These are phyloP conservation scores for Hymenoscyphus albidus DNA, from an alignment of 2,329 filamentous ascomycete genomes.

Conservation along the genomic window DNA sequence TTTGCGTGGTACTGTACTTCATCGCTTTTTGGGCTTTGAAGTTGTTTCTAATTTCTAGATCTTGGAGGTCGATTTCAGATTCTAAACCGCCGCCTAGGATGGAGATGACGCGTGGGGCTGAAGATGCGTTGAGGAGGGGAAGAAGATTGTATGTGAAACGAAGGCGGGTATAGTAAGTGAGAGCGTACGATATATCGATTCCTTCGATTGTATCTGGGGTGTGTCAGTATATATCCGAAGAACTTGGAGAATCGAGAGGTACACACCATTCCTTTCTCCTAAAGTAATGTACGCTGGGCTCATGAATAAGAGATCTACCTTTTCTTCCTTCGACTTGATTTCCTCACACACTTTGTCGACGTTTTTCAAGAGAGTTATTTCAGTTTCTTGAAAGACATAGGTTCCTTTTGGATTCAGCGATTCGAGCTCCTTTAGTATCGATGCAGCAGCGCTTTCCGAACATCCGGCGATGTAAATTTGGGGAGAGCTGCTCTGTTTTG, in stretches of 20 bases:
- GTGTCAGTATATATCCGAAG: background rate
- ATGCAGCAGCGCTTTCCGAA: slow-evolving; percentile 35
- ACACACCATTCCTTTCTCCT: slow-evolving; percentile 29
- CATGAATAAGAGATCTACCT: slow-evolving; percentile 46
- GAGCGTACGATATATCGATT: slow-evolving; percentile 47
- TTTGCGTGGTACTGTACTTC: slow-evolving; percentile 47
- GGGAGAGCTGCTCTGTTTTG: slow-evolving; percentile 39
- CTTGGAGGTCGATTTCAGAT: slow-evolving; percentile 46
- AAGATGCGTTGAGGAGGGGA: slow-evolving; percentile 46
- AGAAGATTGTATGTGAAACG: slow-evolving; percentile 55
- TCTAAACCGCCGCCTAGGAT: slow-evolving; percentile 52
- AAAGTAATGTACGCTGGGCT: slow-evolving; percentile 39
- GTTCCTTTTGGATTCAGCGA: slow-evolving; percentile 41
- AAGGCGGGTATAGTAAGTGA: slow-evolving; percentile 55
- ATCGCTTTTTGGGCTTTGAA: slow-evolving; percentile 40
- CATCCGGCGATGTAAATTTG: slow-evolving; percentile 52
- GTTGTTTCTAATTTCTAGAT: slow-evolving; percentile 36
- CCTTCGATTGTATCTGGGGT: slow-evolving; percentile 51
- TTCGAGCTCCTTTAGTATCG: slow-evolving; percentile 40
- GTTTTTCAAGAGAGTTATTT: slow-evolving; percentile 47
- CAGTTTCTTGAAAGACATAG: slow-evolving; percentile 46
- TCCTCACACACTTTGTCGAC: slow-evolving; percentile 47
- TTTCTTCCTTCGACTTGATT: slow-evolving; percentile 42
- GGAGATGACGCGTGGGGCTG: slow-evolving; percentile 49
- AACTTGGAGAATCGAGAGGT: background rate